A percentile compares a stretch with the other conserved stretches of the same genome.
phyloP scores from a whole-genome alignment of 169 alveolate species.

The Plasmodium berghei region DNA sequence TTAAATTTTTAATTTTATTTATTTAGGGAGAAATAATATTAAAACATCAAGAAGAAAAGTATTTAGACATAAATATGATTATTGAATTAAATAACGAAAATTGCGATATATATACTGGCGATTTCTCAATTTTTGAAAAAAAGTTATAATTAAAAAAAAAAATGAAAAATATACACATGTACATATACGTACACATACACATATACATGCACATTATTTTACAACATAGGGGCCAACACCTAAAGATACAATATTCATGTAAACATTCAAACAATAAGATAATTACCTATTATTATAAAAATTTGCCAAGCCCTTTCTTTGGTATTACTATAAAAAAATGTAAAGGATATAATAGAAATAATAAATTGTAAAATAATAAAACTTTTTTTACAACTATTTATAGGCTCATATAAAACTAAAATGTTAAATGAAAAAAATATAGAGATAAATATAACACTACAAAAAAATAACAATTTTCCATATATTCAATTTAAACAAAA shows the following conservation, averaged over 20 bases:
- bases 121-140: constrained; percentile 10
- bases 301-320: constrained; percentile 16
- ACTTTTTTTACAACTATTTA: neutral
- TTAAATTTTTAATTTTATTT: neutral
- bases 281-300: constrained; percentile 31
- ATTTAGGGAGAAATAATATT: constrained; percentile 43
- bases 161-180: neutral
- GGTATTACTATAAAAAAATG: constrained; percentile 19
- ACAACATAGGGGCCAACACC: neutral
- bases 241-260: constrained; percentile 15
- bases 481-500: constrained; percentile 3
- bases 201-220: neutral
- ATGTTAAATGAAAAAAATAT: constrained; percentile 5
- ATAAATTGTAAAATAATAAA: neutral
- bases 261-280: constrained; percentile 16
- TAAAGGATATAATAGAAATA: neutral
- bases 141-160: neutral
- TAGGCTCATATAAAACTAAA: constrained; percentile 31
- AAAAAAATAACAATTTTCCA: constrained; percentile 12
- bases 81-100: constrained; percentile 1
- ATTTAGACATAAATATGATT: constrained; percentile 21
- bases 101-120: constrained; percentile 24
- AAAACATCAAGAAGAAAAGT: constrained; percentile 18
- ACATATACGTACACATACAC: neutral
- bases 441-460: constrained; percentile 21